Evolutionary conservation across 2,329 filamentous ascomycete species (phyloP).

Genomic region (Anisogramma anomala): DNA sequence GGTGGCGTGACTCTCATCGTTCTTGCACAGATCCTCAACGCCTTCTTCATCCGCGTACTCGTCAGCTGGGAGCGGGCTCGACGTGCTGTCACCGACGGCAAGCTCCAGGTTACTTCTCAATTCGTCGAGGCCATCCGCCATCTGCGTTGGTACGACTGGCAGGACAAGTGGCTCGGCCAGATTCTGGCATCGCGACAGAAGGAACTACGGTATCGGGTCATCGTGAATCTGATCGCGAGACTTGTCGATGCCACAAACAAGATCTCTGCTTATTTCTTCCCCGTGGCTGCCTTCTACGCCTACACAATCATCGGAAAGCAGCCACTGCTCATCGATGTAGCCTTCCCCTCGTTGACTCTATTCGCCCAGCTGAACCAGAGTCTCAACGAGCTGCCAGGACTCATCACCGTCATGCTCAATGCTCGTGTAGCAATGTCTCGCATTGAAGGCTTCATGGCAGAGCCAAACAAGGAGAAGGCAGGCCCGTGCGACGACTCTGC

Average conservation of each 20-base stretch:
- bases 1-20: slow-evolving; percentile 60
- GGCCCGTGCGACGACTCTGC: slow-evolving; percentile 18
- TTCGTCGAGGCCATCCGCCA: slow-evolving; percentile 81
- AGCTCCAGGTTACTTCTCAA: slow-evolving; percentile 70
- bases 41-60: slow-evolving; percentile 51
- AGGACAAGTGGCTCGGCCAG: slow-evolving; percentile 58
- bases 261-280: slow-evolving; percentile 62
- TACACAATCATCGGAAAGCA: slow-evolving; percentile 62
- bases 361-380: slow-evolving; percentile 65
- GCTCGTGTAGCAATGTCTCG: slow-evolving; percentile 71
- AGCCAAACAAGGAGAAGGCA: slow-evolving; percentile 58
- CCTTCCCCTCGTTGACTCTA: slow-evolving; percentile 75
- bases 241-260: slow-evolving; percentile 58
- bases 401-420: slow-evolving; percentile 69
- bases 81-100: slow-evolving; percentile 62
- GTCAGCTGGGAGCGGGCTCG: slow-evolving; percentile 59
- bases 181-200: slow-evolving; percentile 57
- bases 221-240: slow-evolving; percentile 51
- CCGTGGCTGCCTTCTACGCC: slow-evolving; percentile 68
- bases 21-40: slow-evolving; percentile 58
- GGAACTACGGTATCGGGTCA: slow-evolving; percentile 54
- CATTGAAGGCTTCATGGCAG: slow-evolving; percentile 76
- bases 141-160: slow-evolving; percentile 73
- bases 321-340: slow-evolving; percentile 64
- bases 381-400: slow-evolving; percentile 60